Conservation (phyloP, 2,329 filamentous ascomycete genomes). For the Rhynchosporium secalis region DNA sequence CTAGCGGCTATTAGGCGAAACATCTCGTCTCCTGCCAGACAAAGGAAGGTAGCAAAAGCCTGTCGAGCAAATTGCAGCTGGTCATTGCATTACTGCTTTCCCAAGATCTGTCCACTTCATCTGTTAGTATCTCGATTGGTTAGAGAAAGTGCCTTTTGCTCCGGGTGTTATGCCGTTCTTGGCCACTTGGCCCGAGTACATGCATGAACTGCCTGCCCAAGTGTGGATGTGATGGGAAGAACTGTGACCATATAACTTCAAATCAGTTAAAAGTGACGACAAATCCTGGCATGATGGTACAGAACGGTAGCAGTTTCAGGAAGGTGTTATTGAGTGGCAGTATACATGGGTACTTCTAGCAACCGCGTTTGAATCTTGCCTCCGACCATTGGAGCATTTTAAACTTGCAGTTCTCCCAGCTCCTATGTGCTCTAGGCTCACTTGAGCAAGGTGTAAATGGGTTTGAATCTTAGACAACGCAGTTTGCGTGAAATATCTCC, state of each 20-base stretch:
- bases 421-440: constrained; percentile 5
- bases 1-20: background rate
- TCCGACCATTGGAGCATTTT: background rate
- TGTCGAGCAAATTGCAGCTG: background rate
- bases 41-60: too few species aligned
- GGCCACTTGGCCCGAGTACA: constrained; percentile 4
- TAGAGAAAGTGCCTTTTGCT: background rate
- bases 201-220: constrained; percentile 5
- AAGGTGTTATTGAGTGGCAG: background rate
- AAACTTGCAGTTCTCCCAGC: background rate
- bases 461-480: background rate
- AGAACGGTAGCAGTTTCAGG: background rate
- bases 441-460: constrained; percentile 1
- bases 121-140: background rate
- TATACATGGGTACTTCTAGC: background rate
- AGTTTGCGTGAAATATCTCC: background rate
- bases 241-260: background rate
- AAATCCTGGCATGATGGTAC: background rate
- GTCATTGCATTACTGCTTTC: background rate
- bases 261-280: background rate
- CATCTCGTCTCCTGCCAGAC: background rate
- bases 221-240: background rate
- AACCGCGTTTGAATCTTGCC: background rate
- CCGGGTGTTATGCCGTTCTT: background rate
- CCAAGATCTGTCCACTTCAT: background rate